Conservation (phyloP, 805 yeast species). For the Candida morakotiae region DNA sequence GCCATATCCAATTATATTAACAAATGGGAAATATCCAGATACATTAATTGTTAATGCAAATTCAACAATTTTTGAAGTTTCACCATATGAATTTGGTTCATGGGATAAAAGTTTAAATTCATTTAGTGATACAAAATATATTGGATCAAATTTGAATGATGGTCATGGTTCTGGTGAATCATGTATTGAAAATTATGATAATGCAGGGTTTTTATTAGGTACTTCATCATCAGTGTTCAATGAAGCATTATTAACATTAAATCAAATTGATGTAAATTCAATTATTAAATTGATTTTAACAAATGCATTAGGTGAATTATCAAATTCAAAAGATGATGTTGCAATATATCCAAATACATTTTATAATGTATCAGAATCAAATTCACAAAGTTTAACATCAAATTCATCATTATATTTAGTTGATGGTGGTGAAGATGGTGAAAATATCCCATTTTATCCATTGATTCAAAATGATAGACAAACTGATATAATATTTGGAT, state of each 20-base stretch:
- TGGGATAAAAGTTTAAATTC: slow-evolving; percentile 67
- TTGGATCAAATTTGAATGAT: slow-evolving; percentile 31
- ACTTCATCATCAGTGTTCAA: slow-evolving; percentile 76
- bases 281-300: slow-evolving; percentile 18
- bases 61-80: slow-evolving; percentile 37
- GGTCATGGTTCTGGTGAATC: slow-evolving; percentile 28
- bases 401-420: slow-evolving; percentile 26
- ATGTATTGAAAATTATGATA: slow-evolving; percentile 35
- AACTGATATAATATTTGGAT: slow-evolving; percentile 36
- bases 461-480: slow-evolving; percentile 28
- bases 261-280: slow-evolving; percentile 29
- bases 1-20: slow-evolving; percentile 39
- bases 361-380: slow-evolving; percentile 33
- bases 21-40: slow-evolving; percentile 37
- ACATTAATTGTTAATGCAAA: slow-evolving; percentile 24
- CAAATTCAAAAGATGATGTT: slow-evolving; percentile 52
- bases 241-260: slow-evolving; percentile 54
- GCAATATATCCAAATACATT: slow-evolving; percentile 59
- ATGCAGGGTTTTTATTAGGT: slow-evolving; percentile 36
- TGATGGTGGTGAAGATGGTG: slow-evolving; percentile 41
- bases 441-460: slow-evolving; percentile 37
- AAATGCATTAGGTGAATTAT: slow-evolving; percentile 27
- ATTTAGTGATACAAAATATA: slow-evolving; percentile 32
- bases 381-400: slow-evolving; percentile 13
- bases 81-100: slow-evolving; percentile 59